These are phyloP conservation scores for Cucumis melo DNA, from an alignment of 306 rosid species.

Conservation along the genomic window DNA sequence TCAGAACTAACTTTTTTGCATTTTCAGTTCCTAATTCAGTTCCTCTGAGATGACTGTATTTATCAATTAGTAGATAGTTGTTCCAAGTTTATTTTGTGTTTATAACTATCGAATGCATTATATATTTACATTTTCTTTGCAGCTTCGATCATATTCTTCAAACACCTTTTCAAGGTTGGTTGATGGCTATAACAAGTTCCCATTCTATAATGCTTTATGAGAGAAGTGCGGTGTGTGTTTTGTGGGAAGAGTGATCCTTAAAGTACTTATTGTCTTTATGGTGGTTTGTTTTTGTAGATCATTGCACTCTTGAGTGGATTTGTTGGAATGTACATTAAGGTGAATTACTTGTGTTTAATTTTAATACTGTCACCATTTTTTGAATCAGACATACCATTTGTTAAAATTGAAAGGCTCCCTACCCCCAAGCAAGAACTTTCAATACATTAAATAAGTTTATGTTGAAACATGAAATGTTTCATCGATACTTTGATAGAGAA, in stretches of 20 bases:
- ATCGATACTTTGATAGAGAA: background rate
- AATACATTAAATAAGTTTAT: background rate
- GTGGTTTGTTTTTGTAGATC: slow-evolving; percentile 33
- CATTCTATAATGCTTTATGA: no score
- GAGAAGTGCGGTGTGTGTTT: background rate
- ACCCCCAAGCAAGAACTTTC: background rate
- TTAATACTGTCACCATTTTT: no score
- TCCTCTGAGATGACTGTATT: background rate
- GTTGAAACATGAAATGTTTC: no score
- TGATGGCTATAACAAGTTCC: slow-evolving; percentile 89
- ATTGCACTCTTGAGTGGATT: slow-evolving; percentile 97
- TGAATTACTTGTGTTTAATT: slow-evolving; percentile 23
- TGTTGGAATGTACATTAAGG: slow-evolving; percentile 94
- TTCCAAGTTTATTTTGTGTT: background rate
- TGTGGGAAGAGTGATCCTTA: background rate
- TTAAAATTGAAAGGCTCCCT: background rate
- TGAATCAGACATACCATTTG: no score
- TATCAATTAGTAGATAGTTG: background rate
- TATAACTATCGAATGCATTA: background rate
- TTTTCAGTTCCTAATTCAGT: background rate
- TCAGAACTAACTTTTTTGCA: background rate
- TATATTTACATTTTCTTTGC: slow-evolving; percentile 16
- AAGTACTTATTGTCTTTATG: slow-evolving; percentile 3
- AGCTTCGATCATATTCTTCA: slow-evolving; percentile 90
- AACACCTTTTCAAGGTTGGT: slow-evolving; percentile 90